Percentiles rank a stretch among this genome's conserved stretches.
These are phyloP conservation scores for Rutstroemia sp. DNA, from an alignment of 2,329 filamentous ascomycete species.

Conservation along the genomic window DNA sequence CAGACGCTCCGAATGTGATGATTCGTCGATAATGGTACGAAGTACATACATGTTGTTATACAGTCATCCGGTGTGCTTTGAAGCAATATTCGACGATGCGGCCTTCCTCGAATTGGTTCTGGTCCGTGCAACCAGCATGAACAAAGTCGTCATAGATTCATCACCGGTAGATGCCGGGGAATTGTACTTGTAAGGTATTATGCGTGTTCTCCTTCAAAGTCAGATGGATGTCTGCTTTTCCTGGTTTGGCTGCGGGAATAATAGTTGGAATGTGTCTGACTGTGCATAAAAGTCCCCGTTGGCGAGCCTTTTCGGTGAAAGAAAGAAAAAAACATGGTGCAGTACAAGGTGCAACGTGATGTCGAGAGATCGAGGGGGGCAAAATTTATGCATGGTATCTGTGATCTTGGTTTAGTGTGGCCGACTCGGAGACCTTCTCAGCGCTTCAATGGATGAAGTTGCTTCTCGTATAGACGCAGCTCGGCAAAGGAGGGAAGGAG, in stretches of 20 bases:
- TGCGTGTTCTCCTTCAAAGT: neutral
- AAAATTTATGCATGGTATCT: conserved; percentile 1
- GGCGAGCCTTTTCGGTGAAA: neutral
- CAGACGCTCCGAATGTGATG: neutral
- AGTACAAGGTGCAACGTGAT: conserved; percentile 1
- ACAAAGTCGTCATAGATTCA: neutral
- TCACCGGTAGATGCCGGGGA: neutral
- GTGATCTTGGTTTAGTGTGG: conserved; percentile 2
- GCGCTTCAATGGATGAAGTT: conserved; percentile 8
- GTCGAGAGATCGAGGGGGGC: neutral
- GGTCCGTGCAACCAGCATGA: neutral
- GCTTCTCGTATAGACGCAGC: conserved; percentile 9
- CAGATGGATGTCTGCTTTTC: neutral
- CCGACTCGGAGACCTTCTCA: conserved; percentile 4
- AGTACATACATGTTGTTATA: neutral
- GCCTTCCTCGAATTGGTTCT: neutral
- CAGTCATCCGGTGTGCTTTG: neutral
- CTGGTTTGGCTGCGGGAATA: neutral
- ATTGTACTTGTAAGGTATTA: neutral
- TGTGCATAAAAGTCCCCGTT: neutral
- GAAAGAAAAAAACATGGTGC: neutral
- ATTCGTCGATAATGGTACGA: neutral
- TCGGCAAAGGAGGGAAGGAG: conserved; percentile 1
- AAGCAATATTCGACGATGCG: neutral
- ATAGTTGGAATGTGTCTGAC: neutral